Evolutionary conservation across 495 filamentous ascomycete species (phyloP).

Genomic region (Aspergillus cavernicola): DNA sequence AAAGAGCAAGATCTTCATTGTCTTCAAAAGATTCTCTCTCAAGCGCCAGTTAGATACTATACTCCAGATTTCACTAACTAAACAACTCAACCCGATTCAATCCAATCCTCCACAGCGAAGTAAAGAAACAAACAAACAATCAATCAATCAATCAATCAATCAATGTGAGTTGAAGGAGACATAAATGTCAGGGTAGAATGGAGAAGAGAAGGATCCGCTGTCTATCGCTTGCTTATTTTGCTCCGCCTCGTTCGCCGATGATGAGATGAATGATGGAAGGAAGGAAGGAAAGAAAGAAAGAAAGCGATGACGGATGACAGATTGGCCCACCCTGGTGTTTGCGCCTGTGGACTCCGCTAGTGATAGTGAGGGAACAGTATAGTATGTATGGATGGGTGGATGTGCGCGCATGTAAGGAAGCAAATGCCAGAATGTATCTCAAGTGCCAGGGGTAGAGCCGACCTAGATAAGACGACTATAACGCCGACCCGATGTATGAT

Average conservation of each 20-base stretch:
- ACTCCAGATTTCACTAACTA: too few species aligned
- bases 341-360: constrained; percentile 1
- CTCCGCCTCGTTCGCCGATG: constrained; percentile 4
- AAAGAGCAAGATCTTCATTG: too few species aligned
- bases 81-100: not conserved
- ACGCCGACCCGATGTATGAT: constrained; percentile 3
- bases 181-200: not conserved
- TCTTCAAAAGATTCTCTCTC: too few species aligned
- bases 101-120: not conserved
- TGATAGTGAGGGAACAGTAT: not conserved
- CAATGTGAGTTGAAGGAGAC: not conserved
- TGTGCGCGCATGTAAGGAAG: not conserved
- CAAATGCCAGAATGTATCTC: not conserved
- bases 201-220: not conserved
- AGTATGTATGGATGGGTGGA: not conserved
- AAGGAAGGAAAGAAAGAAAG: not conserved
- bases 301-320: not conserved
- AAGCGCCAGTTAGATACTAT: too few species aligned
- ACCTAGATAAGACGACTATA: constrained; percentile 1
- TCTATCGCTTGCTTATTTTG: constrained; percentile 3
- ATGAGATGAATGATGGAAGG: not conserved
- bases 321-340: not conserved
- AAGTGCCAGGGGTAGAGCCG: not conserved
- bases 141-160: too few species aligned
- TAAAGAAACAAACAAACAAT: not conserved